Base-by-base conservation (phyloP, 2,329 filamentous ascomycete species). In the Hymenoscyphus linearis region DNA sequence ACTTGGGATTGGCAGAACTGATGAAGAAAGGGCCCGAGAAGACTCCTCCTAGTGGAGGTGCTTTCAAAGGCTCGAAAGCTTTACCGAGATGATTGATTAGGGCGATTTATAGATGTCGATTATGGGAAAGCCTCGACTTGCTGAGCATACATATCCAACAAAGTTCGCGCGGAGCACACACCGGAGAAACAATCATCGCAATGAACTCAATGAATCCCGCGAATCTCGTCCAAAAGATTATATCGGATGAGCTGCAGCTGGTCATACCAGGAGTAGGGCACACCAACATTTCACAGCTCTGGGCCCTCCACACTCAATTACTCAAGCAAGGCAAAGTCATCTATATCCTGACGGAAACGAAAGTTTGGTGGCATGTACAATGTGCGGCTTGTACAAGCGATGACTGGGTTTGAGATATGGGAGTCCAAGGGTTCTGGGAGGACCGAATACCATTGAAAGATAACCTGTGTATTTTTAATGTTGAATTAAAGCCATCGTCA, bases 1-100 rank as follows among this genome's bases (percentile, higher is more conserved):
- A 95, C 71, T 76, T 93, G 6, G 88, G 89, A 0, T 77, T 95
- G n/a, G 80, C 80, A 5, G 83, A 85, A 61, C 77, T 95, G 70
- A 86, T 93, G 84, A 81, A 78, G 44, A 82, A 83, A 63, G 88
- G 85, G 0, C 84, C 69, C 3, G 64, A 62, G 44, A 65, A 54
- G 47, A 61, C 62, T 25, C 44, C 7, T 22, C 18, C 44, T 13
- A 22, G n/a, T 25, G 44, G 55, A 14, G 55, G 57, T n/a, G 55
- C 47, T 9, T 62, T 60, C 18, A 63, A 64, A 37, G 65, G 64
- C 25, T 62, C 61, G 25, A 66, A 60, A 56, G 64, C 59, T 53
- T 52, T 71, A 59, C 69, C 69, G 25, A 62, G 69, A 57, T 69
- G 53, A 63, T 26, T 18, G 53, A 26, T n/a, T 10, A 54, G 31